A percentile compares a stretch with the other conserved stretches of the same genome.
Evolutionary conservation across 352 stramenopile genomes (phyloP).

Genomic region (Phytopythium delawarense): DNA sequence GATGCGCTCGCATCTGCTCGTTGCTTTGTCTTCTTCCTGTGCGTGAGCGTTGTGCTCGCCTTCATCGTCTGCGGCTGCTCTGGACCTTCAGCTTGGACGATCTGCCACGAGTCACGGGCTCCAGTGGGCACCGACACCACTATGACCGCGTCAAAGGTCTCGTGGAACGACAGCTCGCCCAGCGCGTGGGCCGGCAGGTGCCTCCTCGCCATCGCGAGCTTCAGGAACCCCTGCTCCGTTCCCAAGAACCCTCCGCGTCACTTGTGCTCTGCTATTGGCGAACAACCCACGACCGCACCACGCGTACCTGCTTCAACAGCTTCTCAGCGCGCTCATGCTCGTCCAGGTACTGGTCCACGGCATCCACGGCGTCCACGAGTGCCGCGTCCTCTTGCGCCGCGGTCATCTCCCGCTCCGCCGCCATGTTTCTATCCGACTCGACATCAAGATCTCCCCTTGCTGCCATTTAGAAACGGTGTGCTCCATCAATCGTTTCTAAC

Average conservation of each 20-base stretch:
- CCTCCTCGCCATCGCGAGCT: conserved; percentile 56
- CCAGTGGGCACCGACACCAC: conserved; percentile 14
- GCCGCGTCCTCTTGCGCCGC: conserved; percentile 23
- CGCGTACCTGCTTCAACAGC: conserved; percentile 54
- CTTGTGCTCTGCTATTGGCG: background rate
- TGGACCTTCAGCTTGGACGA: background rate
- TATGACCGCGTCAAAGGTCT: conserved; percentile 38
- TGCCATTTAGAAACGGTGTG: background rate
- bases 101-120: conserved; percentile 18
- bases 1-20: conserved; percentile 10
- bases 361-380: conserved; percentile 36
- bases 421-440: background rate
- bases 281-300: background rate
- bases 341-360: conserved; percentile 44
- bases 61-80: conserved; percentile 4
- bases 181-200: conserved; percentile 43
- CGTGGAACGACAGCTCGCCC: conserved; percentile 59
- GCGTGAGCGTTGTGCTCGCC: background rate
- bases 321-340: conserved; percentile 39
- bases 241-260: background rate
- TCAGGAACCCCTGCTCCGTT: conserved; percentile 53
- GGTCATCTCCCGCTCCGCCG: background rate
- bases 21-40: background rate
- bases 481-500: no score
- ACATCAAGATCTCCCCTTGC: background rate